phyloP scores from a whole-genome alignment of 495 filamentous ascomycete genomes.

The Podospora bellae-mahoneyi region DNA sequence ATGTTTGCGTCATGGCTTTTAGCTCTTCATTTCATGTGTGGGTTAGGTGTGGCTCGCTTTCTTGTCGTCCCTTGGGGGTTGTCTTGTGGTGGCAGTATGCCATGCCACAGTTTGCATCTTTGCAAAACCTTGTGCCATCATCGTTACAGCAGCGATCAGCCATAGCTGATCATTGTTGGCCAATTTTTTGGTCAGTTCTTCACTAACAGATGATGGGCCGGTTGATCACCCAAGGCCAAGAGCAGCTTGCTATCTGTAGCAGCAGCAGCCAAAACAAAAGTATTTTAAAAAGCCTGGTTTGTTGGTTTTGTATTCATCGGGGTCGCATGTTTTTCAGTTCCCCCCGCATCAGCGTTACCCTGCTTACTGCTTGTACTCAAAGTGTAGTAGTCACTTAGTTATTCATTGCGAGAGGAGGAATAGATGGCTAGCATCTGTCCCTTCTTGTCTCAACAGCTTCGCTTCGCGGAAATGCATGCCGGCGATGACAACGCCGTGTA shows the following conservation, averaged over 20 bases:
- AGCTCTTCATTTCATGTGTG: slow-evolving; percentile 1
- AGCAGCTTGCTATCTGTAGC: not conserved
- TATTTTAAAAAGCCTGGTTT: not conserved
- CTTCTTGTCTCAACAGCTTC: not conserved
- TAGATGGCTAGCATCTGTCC: not conserved
- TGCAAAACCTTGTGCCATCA: not conserved
- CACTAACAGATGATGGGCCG: not conserved
- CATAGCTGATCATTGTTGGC: not conserved
- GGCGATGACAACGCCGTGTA: not conserved
- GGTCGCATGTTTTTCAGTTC: not conserved
- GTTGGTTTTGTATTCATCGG: not conserved
- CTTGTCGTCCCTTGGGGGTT: not conserved
- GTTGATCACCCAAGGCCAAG: not conserved
- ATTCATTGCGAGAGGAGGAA: not conserved
- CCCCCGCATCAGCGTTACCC: not conserved
- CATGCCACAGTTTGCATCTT: slow-evolving; percentile 1
- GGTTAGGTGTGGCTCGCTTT: slow-evolving; percentile 1
- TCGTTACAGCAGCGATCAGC: not conserved
- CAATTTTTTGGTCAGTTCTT: not conserved
- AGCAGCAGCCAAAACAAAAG: not conserved
- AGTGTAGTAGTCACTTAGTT: not conserved
- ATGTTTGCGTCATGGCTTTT: slow-evolving; percentile 7
- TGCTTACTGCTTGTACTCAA: not conserved
- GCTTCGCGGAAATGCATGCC: not conserved
- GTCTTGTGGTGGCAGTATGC: not conserved